A percentile compares a stretch with the other conserved stretches of the same genome.
Conservation (phyloP, 208 protist species). For the Leishmania arabica region DNA sequence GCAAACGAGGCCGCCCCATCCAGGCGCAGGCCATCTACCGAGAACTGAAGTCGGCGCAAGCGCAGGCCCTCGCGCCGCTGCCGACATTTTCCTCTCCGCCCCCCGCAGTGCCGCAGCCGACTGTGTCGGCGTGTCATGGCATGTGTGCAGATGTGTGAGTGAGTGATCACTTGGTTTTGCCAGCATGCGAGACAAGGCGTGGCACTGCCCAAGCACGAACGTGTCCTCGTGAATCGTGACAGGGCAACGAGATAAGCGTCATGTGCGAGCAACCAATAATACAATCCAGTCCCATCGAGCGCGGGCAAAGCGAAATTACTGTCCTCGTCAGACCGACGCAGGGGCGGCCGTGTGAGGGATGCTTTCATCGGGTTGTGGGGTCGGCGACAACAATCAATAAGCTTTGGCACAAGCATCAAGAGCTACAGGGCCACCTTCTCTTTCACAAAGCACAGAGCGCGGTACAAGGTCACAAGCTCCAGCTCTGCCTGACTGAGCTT, state of each 20-base stretch:
- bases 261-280: background rate
- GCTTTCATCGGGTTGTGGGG: background rate
- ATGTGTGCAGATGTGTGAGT: background rate
- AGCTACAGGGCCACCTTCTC: background rate
- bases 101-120: background rate
- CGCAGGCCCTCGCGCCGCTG: background rate
- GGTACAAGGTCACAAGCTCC: slow-evolving; percentile 73
- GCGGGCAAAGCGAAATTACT: background rate
- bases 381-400: background rate
- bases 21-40: background rate
- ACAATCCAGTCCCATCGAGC: background rate
- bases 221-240: background rate
- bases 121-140: background rate
- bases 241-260: background rate
- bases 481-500: slow-evolving; percentile 48
- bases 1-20: background rate
- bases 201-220: background rate
- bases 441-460: slow-evolving; percentile 65
- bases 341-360: background rate
- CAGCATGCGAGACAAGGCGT: too few species aligned
- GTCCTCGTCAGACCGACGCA: background rate
- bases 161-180: background rate
- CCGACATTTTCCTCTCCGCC: background rate
- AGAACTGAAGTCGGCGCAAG: background rate
- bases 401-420: background rate